phyloP scores from a whole-genome alignment of 2,329 filamentous ascomycete genomes.

The Neonectria magnoliae region DNA sequence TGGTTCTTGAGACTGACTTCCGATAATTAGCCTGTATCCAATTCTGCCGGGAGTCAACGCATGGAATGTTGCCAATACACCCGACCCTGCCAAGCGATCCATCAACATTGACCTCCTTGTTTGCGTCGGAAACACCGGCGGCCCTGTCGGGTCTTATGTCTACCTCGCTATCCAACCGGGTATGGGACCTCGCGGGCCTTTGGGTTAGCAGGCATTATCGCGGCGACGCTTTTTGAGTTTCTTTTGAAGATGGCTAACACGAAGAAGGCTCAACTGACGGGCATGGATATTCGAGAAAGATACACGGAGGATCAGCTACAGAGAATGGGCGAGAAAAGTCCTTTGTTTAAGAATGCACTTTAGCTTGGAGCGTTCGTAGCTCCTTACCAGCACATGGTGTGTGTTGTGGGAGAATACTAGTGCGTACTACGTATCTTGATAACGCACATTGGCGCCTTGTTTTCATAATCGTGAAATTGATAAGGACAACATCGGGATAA shows the following conservation, averaged over 20 bases:
- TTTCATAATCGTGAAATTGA: neutral
- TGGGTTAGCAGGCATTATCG: slow-evolving; percentile 41
- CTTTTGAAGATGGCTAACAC: slow-evolving; percentile 42
- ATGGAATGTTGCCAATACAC: slow-evolving; percentile 52
- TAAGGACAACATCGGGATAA: neutral
- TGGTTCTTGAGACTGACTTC: slow-evolving; percentile 16
- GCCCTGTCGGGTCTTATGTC: slow-evolving; percentile 53
- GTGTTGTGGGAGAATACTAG: neutral
- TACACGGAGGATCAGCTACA: slow-evolving; percentile 45
- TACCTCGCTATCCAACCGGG: slow-evolving; percentile 50
- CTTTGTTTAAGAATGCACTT: slow-evolving; percentile 45
- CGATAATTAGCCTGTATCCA: slow-evolving; percentile 61
- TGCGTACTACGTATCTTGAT: neutral
- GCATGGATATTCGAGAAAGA: slow-evolving; percentile 36
- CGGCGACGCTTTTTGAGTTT: slow-evolving; percentile 44
- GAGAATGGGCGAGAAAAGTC: slow-evolving; percentile 47
- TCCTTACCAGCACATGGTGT: neutral
- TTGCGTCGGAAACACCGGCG: slow-evolving; percentile 54
- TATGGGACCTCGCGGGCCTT: slow-evolving; percentile 49
- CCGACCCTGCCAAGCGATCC: slow-evolving; percentile 51
- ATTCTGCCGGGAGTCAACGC: slow-evolving; percentile 53
- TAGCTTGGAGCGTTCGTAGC: slow-evolving; percentile 9
- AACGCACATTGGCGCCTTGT: neutral
- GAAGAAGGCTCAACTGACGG: slow-evolving; percentile 37
- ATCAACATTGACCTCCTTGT: slow-evolving; percentile 54